These are phyloP conservation scores for Aspergillus udagawae DNA, from an alignment of 2,329 filamentous ascomycete species.

Conservation along the genomic window DNA sequence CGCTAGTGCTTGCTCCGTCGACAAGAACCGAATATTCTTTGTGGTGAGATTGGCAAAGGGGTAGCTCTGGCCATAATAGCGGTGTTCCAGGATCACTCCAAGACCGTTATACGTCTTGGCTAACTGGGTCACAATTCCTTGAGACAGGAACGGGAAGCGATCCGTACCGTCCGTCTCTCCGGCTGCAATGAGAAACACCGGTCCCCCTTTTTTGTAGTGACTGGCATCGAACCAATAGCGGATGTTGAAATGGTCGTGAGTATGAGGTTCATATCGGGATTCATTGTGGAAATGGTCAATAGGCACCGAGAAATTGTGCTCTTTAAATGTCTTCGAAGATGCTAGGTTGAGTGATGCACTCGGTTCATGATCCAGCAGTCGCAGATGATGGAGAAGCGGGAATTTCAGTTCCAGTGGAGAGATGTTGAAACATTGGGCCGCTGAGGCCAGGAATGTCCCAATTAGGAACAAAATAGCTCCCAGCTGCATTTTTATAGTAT, in stretches of 20 bases:
- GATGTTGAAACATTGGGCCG: not conserved
- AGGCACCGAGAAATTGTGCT: slow-evolving; percentile 52
- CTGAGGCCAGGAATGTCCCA: not conserved
- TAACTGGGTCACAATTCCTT: slow-evolving; percentile 71
- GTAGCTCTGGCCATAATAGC: slow-evolving; percentile 78
- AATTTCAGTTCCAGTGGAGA: not conserved
- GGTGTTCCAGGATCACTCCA: slow-evolving; percentile 78
- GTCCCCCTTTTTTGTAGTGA: slow-evolving; percentile 72
- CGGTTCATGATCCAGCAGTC: not conserved
- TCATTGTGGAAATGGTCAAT: slow-evolving; percentile 85
- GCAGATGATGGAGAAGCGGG: not conserved
- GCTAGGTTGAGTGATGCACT: not conserved
- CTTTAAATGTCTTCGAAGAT: slow-evolving; percentile 36
- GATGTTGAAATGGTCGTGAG: slow-evolving; percentile 61
- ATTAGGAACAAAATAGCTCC: not conserved
- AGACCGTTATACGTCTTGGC: slow-evolving; percentile 68
- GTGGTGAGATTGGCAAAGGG: slow-evolving; percentile 64
- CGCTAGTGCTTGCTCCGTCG: slow-evolving; percentile 76
- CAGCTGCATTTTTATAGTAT: not conserved
- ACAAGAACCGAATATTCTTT: slow-evolving; percentile 72
- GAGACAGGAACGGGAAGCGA: slow-evolving; percentile 64
- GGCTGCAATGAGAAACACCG: slow-evolving; percentile 70
- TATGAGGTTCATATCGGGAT: slow-evolving; percentile 71
- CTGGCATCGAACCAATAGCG: slow-evolving; percentile 81
- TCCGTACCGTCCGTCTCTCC: slow-evolving; percentile 55